Base-by-base conservation (phyloP, 805 yeast species). In the Candida insectorum region DNA sequence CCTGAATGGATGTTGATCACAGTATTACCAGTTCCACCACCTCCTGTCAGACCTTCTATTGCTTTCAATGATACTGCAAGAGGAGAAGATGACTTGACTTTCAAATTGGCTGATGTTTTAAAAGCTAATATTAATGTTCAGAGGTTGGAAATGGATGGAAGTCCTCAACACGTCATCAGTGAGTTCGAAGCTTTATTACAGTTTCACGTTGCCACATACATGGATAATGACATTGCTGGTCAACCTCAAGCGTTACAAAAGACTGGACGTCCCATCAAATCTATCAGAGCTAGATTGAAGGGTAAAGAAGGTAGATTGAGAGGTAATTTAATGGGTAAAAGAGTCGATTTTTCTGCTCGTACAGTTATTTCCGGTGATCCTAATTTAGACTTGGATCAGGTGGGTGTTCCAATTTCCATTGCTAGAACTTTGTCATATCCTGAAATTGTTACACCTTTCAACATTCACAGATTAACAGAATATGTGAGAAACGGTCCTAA, bases 361-460 rank as follows among this genome's bases (percentile, higher is more conserved):
- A 89, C 98, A 2, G 99, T 93, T 54, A 93, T 93, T 71, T 89
- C 98, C 7, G 97, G 97, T 74, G 99, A 93, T 60, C 99, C 99
- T 28, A 93, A 93, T 55, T 73, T 93, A 51, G 97, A 93, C 49
- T 75, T 93, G 46, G 98, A 94, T 58, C 97, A 93, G 69, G 98
- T 93, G 41, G 99, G 99, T 70, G 98, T 93, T 16, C 99, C 99
- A 34, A 81, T 85, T 50, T 84, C 95, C 26, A 93, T 93, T 63
- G 98, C 99, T 1, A 79, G 93, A 55, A 91, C 97, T 2, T 70
- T 93, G 42, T 81, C 97, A 0, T 93, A 93, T 55, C 99, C 99
- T 8, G 99, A 93, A 61, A 84, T 88, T 37, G 98, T 93, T 16
- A 93, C 99, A 2, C 98, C 97, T 5, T 93, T 87, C 64, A 93